Conservation (phyloP, 164 flowering plant genomes). For the Houttuynia cordata region DNA sequence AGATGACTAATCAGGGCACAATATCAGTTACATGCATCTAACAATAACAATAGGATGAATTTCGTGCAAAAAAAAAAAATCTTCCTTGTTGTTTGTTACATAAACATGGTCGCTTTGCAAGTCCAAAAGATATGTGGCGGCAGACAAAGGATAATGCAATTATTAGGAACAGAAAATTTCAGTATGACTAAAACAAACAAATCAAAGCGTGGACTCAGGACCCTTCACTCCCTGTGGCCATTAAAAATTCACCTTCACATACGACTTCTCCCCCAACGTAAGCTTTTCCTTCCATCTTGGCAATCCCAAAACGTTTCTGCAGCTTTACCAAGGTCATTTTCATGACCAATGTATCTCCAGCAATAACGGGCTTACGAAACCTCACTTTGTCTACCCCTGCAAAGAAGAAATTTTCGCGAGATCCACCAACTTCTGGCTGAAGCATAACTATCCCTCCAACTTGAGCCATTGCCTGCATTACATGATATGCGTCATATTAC, state of each 20-base stretch:
- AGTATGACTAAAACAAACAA: no score
- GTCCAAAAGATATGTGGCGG: no score
- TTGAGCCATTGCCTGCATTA: slow-evolving; percentile 86
- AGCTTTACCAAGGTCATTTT: slow-evolving; percentile 72
- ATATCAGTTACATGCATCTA: no score
- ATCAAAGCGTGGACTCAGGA: background rate
- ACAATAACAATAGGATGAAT: no score
- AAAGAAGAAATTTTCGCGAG: slow-evolving; percentile 80
- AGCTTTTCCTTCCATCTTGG: slow-evolving; percentile 95
- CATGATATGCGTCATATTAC: background rate
- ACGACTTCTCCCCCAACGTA: slow-evolving; percentile 88
- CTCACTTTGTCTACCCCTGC: slow-evolving; percentile 97
- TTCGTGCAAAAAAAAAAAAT: no score
- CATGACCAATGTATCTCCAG: slow-evolving; percentile 94
- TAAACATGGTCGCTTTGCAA: no score
- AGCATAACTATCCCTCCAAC: slow-evolving; percentile 96
- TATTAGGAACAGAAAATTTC: no score
- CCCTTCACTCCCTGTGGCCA: slow-evolving; percentile 48
- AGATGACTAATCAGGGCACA: no score
- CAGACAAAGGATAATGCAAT: no score
- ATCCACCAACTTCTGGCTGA: slow-evolving; percentile 92
- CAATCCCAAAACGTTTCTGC: slow-evolving; percentile 77
- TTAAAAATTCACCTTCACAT: slow-evolving; percentile 92
- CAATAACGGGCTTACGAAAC: slow-evolving; percentile 86
- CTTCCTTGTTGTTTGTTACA: no score